phyloP scores from a whole-genome alignment of 1,139 yeast species.

The Pichia terricola region DNA sequence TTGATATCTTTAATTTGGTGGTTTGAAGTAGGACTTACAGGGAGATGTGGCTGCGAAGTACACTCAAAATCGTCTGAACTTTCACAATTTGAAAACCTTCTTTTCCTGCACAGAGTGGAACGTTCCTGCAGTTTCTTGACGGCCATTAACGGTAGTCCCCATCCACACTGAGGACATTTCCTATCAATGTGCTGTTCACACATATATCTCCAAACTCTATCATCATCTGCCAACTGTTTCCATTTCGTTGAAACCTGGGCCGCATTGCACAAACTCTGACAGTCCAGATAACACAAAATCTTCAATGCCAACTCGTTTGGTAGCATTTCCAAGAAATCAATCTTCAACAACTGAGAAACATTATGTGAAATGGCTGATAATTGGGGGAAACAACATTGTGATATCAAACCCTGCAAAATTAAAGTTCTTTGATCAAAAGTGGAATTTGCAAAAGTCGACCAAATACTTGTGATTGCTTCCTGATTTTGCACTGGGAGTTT shows the following conservation, averaged over 20 bases:
- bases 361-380: slow-evolving; percentile 74
- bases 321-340: slow-evolving; percentile 76
- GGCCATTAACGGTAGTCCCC: slow-evolving; percentile 93
- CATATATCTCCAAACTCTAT: slow-evolving; percentile 95
- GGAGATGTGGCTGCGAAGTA: background rate
- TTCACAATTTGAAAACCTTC: slow-evolving; percentile 20
- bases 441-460: slow-evolving; percentile 74
- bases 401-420: slow-evolving; percentile 71
- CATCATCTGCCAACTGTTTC: slow-evolving; percentile 89
- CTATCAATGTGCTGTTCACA: slow-evolving; percentile 97
- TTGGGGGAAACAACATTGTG: slow-evolving; percentile 94
- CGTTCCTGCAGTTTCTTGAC: slow-evolving; percentile 60
- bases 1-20: background rate
- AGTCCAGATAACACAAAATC: slow-evolving; percentile 80
- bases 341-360: slow-evolving; percentile 67
- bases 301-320: slow-evolving; percentile 83
- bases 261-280: slow-evolving; percentile 83
- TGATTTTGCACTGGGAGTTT: slow-evolving; percentile 52
- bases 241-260: slow-evolving; percentile 85
- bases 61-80: slow-evolving; percentile 7
- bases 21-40: background rate
- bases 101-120: slow-evolving; percentile 11
- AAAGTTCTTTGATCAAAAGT: slow-evolving; percentile 59
- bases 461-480: slow-evolving; percentile 62
- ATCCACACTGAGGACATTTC: slow-evolving; percentile 96